Evolutionary conservation across 148 eudicot genomes (phyloP), one percentile per base, ranked within the genome.

Genomic region (Agrostemma githago): DNA sequence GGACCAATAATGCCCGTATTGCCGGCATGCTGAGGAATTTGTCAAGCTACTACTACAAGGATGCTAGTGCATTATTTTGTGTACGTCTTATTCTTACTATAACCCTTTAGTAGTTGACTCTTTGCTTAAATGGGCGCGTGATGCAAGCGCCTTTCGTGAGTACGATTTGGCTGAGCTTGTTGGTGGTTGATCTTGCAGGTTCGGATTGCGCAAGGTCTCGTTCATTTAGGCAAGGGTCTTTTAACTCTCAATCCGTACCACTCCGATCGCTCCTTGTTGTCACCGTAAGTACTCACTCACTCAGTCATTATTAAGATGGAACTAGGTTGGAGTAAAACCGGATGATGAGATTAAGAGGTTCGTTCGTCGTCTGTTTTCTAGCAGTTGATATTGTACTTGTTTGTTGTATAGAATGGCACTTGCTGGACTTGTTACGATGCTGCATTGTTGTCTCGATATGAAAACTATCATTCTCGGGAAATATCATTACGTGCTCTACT

Each of bases 121-220:
- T 11, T 51, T 1, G 10, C 8, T 51, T 8, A 51, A 51, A 51
- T 51, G 9, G 56, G 56, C 9, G 12, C 15, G 4, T 51, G 56
- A 51, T 12, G 56, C 14, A 10, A 15, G 56, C 14, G 56, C 56
- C 56, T 51, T 51, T 11, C 56, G 14, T 51, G 14, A 51, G 14
- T 9, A 51, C 3, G 16, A 51, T 4, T 43, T 73, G 7, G n/a
- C 62, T 53, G 66, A 61, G 56, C 58, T 17, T 68, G 8, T 14
- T 57, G 37, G 39, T 57, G 37, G 39, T 54, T 53, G 10, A 42
- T 64, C 65, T 3, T 78, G 75, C 91, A 95, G 99, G 99, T 95
- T 58, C 97, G 96, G 72, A 92, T 95, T 67, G 99, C 99, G 57
- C 99, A 95, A 82, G 99, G 97, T 78, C 88, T 95, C 46, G 96